Percentiles rank a stretch among this genome's conserved stretches.
phyloP scores from a whole-genome alignment of 345 rosid genomes.

The Brassica nigra region DNA sequence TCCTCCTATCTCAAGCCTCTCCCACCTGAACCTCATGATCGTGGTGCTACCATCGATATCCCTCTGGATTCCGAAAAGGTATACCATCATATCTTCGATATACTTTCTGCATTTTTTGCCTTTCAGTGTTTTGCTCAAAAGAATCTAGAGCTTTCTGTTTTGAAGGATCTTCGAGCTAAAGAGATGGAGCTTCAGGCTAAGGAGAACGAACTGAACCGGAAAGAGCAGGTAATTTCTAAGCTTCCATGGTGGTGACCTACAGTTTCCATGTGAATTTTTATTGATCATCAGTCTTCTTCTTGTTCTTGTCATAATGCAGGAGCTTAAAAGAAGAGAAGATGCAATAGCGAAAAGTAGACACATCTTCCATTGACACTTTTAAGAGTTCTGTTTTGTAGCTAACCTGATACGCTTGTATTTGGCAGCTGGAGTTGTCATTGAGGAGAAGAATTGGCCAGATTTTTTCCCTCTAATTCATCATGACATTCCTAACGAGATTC shows the following conservation, averaged over 20 bases:
- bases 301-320: constrained; percentile 50
- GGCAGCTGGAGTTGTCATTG: constrained; percentile 91
- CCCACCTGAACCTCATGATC: constrained; percentile 95
- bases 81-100: neutral
- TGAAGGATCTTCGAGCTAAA: constrained; percentile 77
- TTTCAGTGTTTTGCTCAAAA: constrained; percentile 6
- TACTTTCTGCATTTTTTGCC: constrained; percentile 3
- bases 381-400: neutral
- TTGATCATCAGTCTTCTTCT: neutral
- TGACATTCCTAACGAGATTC: constrained; percentile 91
- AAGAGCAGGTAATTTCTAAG: constrained; percentile 67
- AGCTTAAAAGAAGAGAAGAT: constrained; percentile 84
- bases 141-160: constrained; percentile 12
- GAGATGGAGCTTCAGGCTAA: constrained; percentile 94
- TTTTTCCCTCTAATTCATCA: constrained; percentile 93
- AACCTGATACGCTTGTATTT: constrained; percentile 25
- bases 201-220: constrained; percentile 82
- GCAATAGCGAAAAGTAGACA: constrained; percentile 62
- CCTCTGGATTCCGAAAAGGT: constrained; percentile 86
- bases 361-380: constrained; percentile 10
- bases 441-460: constrained; percentile 97
- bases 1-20: constrained; percentile 86
- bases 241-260: neutral
- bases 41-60: constrained; percentile 88
- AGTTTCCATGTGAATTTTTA: constrained; percentile 15